phyloP scores from a whole-genome alignment of 306 rosid genomes.

The Quercus ilex region DNA sequence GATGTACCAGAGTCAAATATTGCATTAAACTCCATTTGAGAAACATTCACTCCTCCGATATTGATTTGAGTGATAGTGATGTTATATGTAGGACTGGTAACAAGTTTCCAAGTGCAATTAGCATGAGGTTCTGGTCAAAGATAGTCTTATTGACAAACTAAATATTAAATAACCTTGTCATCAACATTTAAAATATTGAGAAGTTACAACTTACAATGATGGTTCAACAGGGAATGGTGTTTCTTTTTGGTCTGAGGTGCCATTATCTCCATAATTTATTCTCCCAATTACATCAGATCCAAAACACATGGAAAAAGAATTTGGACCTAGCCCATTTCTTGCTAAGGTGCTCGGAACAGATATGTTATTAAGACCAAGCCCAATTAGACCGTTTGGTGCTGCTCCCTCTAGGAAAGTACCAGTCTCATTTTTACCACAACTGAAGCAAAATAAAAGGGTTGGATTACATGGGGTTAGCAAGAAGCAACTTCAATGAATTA shows the following conservation, averaged over 20 bases:
- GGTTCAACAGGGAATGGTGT: slow-evolving; percentile 59
- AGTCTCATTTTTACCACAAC: slow-evolving; percentile 75
- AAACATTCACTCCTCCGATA: slow-evolving; percentile 31
- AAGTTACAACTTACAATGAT: slow-evolving; percentile 42
- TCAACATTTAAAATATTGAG: not conserved
- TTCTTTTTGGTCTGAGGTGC: slow-evolving; percentile 51
- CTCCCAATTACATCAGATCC: slow-evolving; percentile 61
- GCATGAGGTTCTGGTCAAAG: not conserved
- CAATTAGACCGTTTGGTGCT: slow-evolving; percentile 83
- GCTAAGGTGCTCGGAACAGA: slow-evolving; percentile 89
- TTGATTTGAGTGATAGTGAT: slow-evolving; percentile 62
- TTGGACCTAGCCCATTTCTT: slow-evolving; percentile 42
- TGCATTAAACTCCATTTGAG: slow-evolving; percentile 48
- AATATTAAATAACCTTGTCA: not conserved
- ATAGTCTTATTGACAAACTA: not conserved
- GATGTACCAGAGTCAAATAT: slow-evolving; percentile 88
- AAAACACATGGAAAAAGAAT: slow-evolving; percentile 95
- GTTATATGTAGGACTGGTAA: slow-evolving; percentile 67
- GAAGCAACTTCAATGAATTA: too few species aligned
- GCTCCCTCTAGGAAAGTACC: slow-evolving; percentile 59
- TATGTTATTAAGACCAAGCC: slow-evolving; percentile 64
- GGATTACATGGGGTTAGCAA: not conserved
- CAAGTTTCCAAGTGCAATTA: slow-evolving; percentile 7
- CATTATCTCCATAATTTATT: slow-evolving; percentile 77
- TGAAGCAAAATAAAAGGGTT: slow-evolving; percentile 29